Base-by-base conservation (phyloP, 1,284 basidiomycete species). In the Phenoliferia sp. region DNA sequence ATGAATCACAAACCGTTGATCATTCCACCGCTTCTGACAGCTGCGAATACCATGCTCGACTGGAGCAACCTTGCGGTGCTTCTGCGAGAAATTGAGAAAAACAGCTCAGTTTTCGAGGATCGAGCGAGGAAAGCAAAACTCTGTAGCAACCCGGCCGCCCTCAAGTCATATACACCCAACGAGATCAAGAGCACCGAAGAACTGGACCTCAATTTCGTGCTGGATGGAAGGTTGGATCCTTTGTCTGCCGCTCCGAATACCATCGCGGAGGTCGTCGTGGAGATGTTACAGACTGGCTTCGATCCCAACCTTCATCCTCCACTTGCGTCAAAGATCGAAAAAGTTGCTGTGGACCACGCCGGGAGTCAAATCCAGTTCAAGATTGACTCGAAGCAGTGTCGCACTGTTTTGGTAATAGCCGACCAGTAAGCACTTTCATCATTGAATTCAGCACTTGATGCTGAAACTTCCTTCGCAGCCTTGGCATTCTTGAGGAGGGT, bases 211-310 rank as follows among this genome's bases (percentile, higher is more conserved):
- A 44, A 19, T 9, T 71, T 69, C 35, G 64, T 68, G 2, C 65
- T 64, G n/a, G 69, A 71, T 26, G 28, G 62, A 2, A 54, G 69
- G 35, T 29, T 69, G 12, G 76, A 77, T 34, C 54, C 69, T 6
- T 62, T 69, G 29, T 74, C 66, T 1, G 72, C 70, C 0, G 73
- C 68, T 54, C 77, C 77, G 2, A 54, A 71, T 16, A 67, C 61
- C 3, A 71, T 73, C n/a, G 60, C 69, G 1, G 74, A 76, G 54
- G 68, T 73, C 15, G 73, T 75, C 12, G 69, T 73, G 54, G 74
- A 76, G 44, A 71, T 78, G 72, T 70, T 77, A 65, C 69, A 74
- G 19, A 48, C 57, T 0, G 77, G 77, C 32, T 77, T 76, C 58
- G 70, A 74, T 28, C 70, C 71, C 0, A 50, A 64, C 17, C 52